phyloP scores from a whole-genome alignment of 1,284 basidiomycete species.

The Fomitopsis palustris region DNA sequence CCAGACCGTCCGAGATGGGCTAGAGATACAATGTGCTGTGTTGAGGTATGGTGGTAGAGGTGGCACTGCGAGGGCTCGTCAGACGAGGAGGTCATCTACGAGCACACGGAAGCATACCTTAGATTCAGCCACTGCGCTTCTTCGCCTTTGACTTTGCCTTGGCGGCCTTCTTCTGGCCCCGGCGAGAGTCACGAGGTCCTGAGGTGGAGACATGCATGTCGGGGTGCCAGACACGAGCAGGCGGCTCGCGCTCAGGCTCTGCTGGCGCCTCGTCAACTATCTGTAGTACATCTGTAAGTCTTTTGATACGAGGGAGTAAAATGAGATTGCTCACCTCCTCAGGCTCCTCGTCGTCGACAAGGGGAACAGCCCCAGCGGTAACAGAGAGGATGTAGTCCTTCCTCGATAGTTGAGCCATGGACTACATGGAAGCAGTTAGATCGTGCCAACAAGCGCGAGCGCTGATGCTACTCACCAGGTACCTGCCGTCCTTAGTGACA shows the following conservation, averaged over 20 bases:
- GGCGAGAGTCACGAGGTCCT: background rate
- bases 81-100: background rate
- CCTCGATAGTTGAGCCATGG: background rate
- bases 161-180: background rate
- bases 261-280: too few species aligned
- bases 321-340: too few species aligned
- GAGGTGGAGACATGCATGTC: background rate
- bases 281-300: too few species aligned
- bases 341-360: too few species aligned
- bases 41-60: background rate
- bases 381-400: background rate
- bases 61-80: background rate
- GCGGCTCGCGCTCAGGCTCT: too few species aligned
- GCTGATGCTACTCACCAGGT: background rate
- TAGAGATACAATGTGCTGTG: background rate
- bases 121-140: background rate
- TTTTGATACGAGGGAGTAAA: too few species aligned
- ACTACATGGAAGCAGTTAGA: background rate
- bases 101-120: background rate
- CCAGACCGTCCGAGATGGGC: background rate
- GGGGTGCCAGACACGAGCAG: background rate
- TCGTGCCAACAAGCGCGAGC: background rate
- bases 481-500: background rate
- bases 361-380: too few species aligned
- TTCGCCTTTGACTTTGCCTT: background rate